Evolutionary conservation across 2,329 filamentous ascomycete species (phyloP), one percentile per base, ranked within the genome.

Genomic region (Claviceps digitariae): DNA sequence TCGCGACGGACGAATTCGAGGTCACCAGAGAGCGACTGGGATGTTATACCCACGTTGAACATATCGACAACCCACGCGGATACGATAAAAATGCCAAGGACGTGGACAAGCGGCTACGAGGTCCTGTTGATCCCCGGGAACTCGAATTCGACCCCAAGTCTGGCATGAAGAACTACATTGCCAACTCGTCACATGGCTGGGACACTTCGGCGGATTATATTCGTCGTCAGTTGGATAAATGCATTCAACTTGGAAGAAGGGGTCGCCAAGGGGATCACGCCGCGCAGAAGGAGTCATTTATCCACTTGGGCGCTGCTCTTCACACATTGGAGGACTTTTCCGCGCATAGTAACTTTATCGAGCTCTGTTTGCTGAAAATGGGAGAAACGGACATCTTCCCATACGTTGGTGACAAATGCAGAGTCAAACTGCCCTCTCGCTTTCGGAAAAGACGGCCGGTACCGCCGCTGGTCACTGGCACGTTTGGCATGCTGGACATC

Each of bases 131-230:
- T 58, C 75, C 76, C 3, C 23, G 43, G 9, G 86, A 90, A 62
- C 75, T 87, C 31, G 78, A 84, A 54, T 76, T 90, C 55, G 86
- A 90, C 60, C 72, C 71, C 12, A 69, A 77, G 8, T 89, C 86
- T 0, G 89, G 89, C 31, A 94, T 96, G 90, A 95, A 95, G 70
- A 95, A 95, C 66, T 96, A 96, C 67, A 95, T 96, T 59, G 85
- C 90, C 54, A 95, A 94, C 62, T 73, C 72, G 10, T 86, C 87
- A 4, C 56, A 62, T 3, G 78, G 80, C 29, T 95, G 89, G 85
- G 87, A 89, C 1, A 96, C 90, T 4, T 93, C 88, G 57, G 73
- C 85, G 6, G 89, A 86, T 44, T 95, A 90, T 61, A 75, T 94
- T 55, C 81, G 81, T 59, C 83, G 79, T 66, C 86, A 84, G 59